Percentiles rank a stretch among this genome's conserved stretches.
Conservation (phyloP, 768 basidiomycete species). For the Boletus reticulatus region DNA sequence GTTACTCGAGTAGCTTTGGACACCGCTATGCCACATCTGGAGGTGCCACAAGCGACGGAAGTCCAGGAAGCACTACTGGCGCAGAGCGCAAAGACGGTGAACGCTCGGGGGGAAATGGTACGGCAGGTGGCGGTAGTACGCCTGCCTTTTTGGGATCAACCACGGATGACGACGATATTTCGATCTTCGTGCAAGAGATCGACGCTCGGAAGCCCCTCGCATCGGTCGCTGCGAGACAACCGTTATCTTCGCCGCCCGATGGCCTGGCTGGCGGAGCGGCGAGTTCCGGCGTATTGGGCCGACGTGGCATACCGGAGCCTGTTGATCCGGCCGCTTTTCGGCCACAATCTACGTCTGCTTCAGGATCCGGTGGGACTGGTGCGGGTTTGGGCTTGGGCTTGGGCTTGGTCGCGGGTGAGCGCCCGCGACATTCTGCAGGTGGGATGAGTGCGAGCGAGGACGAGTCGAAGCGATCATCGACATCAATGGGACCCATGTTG, state of each 20-base stretch:
- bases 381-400: conserved; percentile 5
- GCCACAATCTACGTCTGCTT: background rate
- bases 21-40: conserved; percentile 56
- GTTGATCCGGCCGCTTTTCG: conserved; percentile 1
- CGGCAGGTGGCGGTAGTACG: conserved; percentile 12
- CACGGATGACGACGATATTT: conserved; percentile 76
- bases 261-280: background rate
- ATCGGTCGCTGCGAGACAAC: conserved; percentile 16
- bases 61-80: conserved; percentile 17
- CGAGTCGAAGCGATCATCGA: conserved; percentile 23
- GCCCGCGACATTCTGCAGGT: conserved; percentile 17
- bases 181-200: conserved; percentile 74
- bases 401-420: conserved; percentile 18
- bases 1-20: conserved; percentile 78
- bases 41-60: conserved; percentile 40
- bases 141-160: conserved; percentile 46
- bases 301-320: background rate
- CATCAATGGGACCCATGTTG: conserved; percentile 49
- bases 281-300: conserved; percentile 6
- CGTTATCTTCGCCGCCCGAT: conserved; percentile 1
- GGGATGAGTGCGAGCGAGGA: conserved; percentile 17
- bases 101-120: conserved; percentile 19
- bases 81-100: conserved; percentile 23
- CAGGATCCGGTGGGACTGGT: background rate
- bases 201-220: conserved; percentile 64